Base-by-base conservation (phyloP, 1,284 basidiomycete species). In the Ustilago nuda region DNA sequence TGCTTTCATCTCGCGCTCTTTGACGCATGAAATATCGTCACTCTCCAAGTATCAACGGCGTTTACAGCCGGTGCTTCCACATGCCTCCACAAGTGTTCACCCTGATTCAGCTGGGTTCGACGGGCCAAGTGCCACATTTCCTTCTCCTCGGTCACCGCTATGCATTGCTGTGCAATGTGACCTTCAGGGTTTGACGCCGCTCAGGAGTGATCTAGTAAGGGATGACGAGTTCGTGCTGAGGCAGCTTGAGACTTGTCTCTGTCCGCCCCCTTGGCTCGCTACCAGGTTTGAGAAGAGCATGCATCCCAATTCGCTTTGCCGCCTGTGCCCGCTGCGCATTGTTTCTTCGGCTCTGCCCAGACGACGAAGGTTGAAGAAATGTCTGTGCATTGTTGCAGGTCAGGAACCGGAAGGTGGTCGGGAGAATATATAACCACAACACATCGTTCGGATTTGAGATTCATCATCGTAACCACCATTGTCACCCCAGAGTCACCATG, bases 381-480 rank as follows among this genome's bases (percentile, higher is more conserved):
- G 23, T 27, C 23, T 35, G n/a, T 17, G 9, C 37, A n/a, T 27
- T 33, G 23, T 2, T 54, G 52, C 52, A 30, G 23, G 43, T 4
- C 27, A 8, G 6, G 41, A 30, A 33, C 15, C 43, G 15, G 4
- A 50, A 13, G 48, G 15, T n/a, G 8, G 48, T 11, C 30, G 12
- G 8, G 36, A 15, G 41, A 60, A 36, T 72, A 67, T 72, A 72
- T 72, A 72, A 48, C 0, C 33, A 7, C n/a, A 41, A 9, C 12
- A 19, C n/a, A 19, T 19, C 13, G 11, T 1, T n/a, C 12, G 32
- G 13, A 13, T 11, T 17, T 36, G 7, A 1, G 7, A 33, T 13
- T n/a, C 17, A 9, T 3, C 5, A 11, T 37, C n/a, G 8, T 13
- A 13, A 30, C n/a, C 56, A 53, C 5, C 23, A 54, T 46, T 33